phyloP scores from a whole-genome alignment of 2,329 filamentous ascomycete genomes.

The Monosporascus ibericus region DNA sequence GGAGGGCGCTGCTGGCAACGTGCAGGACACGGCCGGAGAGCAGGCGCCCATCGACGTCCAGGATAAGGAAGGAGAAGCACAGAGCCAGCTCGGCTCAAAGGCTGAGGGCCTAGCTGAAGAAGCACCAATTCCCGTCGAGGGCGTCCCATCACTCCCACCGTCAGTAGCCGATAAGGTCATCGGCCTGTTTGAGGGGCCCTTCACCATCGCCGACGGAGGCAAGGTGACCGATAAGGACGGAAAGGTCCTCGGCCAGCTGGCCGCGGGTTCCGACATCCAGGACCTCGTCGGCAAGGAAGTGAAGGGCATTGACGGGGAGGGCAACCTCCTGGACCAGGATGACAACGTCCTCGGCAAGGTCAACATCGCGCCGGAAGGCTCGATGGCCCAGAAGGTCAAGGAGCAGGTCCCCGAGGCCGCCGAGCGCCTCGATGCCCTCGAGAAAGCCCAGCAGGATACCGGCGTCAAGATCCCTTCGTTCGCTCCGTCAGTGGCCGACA shows the following conservation, averaged over 20 bases:
- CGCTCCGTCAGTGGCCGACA: constrained; percentile 24
- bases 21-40: constrained; percentile 4
- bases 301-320: constrained; percentile 59
- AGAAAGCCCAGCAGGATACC: constrained; percentile 16
- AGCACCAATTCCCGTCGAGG: constrained; percentile 24
- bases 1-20: constrained; percentile 19
- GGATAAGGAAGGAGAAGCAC: constrained; percentile 4
- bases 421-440: constrained; percentile 36
- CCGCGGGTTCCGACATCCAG: constrained; percentile 21
- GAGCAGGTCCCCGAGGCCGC: constrained; percentile 24
- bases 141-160: constrained; percentile 35
- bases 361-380: constrained; percentile 41
- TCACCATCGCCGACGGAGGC: constrained; percentile 44
- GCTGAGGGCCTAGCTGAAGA: constrained; percentile 12
- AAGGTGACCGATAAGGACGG: constrained; percentile 53
- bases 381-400: constrained; percentile 26
- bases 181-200: constrained; percentile 42
- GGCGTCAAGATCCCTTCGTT: constrained; percentile 25
- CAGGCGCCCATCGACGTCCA: constrained; percentile 8
- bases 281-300: constrained; percentile 53
- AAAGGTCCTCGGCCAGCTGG: constrained; percentile 45
- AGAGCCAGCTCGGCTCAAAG: constrained; percentile 10
- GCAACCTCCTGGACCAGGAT: constrained; percentile 58
- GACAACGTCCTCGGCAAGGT: constrained; percentile 59
- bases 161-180: constrained; percentile 36